These are phyloP conservation scores for Fusarium camptoceras DNA, from an alignment of 2,329 filamentous ascomycete genomes.

Conservation along the genomic window DNA sequence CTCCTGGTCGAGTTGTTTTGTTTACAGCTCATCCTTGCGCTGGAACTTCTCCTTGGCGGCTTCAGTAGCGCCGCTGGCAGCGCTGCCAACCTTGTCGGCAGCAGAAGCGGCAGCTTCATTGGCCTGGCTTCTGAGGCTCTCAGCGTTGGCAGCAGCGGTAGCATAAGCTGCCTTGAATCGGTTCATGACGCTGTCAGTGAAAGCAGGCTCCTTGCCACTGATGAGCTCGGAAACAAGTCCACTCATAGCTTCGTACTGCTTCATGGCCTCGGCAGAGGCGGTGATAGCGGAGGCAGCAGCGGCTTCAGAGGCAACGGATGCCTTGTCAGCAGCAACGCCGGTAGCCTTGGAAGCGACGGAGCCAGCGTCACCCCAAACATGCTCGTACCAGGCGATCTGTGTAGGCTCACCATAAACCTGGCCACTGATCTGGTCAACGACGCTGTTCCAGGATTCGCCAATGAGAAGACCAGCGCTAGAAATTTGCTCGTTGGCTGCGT, in stretches of 20 bases:
- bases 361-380: conserved; percentile 60
- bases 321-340: conserved; percentile 52
- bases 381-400: conserved; percentile 67
- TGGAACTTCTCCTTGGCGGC: conserved; percentile 56
- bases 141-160: conserved; percentile 69
- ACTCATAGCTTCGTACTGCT: conserved; percentile 77
- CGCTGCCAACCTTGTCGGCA: conserved; percentile 53
- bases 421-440: conserved; percentile 72
- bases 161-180: conserved; percentile 79
- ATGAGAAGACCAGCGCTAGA: conserved; percentile 54
- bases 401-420: conserved; percentile 77
- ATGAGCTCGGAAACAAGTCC: conserved; percentile 81
- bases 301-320: conserved; percentile 52
- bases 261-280: conserved; percentile 68
- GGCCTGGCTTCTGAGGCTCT: conserved; percentile 55
- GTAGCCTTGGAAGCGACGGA: conserved; percentile 72
- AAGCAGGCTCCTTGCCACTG: conserved; percentile 80
- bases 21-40: conserved; percentile 57
- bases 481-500: conserved; percentile 57
- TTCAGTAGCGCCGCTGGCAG: conserved; percentile 56
- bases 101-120: conserved; percentile 50
- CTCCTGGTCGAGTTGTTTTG: conserved; percentile 15
- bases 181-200: conserved; percentile 82
- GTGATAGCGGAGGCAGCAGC: conserved; percentile 69
- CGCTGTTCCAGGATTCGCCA: conserved; percentile 55